Evolutionary conservation across 148 eudicot species (phyloP).

Genomic region (Fallopia convolvulus): DNA sequence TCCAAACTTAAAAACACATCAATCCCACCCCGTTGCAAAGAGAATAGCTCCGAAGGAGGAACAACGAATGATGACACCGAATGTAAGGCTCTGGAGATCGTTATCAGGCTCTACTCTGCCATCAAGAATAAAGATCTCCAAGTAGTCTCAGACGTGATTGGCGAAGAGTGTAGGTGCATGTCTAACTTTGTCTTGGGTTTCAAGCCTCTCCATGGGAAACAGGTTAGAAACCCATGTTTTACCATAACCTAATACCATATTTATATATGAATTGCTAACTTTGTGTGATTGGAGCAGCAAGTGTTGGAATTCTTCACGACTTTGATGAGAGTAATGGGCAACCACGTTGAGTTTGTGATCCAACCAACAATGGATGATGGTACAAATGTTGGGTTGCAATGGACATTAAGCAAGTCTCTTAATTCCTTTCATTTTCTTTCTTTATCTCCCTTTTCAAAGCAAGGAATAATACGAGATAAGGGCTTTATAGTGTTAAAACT

Average conservation of each 20-base stretch:
- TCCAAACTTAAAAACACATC: neutral
- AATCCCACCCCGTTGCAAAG: neutral
- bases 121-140: slow-evolving; percentile 29
- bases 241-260: neutral
- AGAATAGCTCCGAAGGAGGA: neutral
- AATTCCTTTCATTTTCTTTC: neutral
- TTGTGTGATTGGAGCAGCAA: slow-evolving; percentile 32
- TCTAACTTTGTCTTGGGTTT: slow-evolving; percentile 38
- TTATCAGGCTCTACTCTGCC: slow-evolving; percentile 22
- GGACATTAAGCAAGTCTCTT: slow-evolving; percentile 46
- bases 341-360: slow-evolving; percentile 40
- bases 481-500: neutral
- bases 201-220: slow-evolving; percentile 46
- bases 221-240: slow-evolving; percentile 19
- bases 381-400: slow-evolving; percentile 43
- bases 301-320: slow-evolving; percentile 44
- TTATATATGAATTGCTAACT: neutral
- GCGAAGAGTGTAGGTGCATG: slow-evolving; percentile 51
- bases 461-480: neutral
- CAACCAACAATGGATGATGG: slow-evolving; percentile 45
- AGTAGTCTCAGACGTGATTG: slow-evolving; percentile 39
- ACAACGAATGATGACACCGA: neutral
- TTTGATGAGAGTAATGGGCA: slow-evolving; percentile 38
- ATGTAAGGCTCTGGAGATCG: slow-evolving; percentile 9
- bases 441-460: neutral